Conservation (phyloP, 768 basidiomycete species). For the Pulveroboletus sp. region DNA sequence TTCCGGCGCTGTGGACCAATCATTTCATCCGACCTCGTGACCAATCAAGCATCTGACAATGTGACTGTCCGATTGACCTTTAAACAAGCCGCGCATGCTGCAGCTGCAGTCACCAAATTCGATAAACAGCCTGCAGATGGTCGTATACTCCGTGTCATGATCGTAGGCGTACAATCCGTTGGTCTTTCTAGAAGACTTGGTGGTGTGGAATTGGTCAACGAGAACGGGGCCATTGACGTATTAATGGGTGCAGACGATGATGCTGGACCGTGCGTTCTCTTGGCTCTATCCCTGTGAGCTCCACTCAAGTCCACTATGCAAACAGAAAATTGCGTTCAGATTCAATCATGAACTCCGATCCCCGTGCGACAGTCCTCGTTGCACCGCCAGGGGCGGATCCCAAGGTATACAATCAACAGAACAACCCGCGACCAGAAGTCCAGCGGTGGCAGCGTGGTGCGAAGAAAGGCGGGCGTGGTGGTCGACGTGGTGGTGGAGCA, state of each 20-base stretch:
- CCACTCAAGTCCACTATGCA: neutral
- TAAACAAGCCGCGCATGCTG: constrained; percentile 57
- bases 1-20: constrained; percentile 77
- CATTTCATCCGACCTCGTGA: constrained; percentile 34
- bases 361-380: constrained; percentile 64
- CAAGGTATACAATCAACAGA: constrained; percentile 42
- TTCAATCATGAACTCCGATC: constrained; percentile 51
- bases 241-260: constrained; percentile 48
- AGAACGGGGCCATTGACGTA: constrained; percentile 40
- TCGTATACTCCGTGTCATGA: constrained; percentile 57
- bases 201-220: constrained; percentile 43
- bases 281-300: too few species aligned
- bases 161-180: constrained; percentile 55
- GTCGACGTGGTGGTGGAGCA: constrained; percentile 21
- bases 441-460: constrained; percentile 28
- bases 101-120: constrained; percentile 67
- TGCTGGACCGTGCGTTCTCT: constrained; percentile 47
- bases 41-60: constrained; percentile 25
- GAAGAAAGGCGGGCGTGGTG: constrained; percentile 20
- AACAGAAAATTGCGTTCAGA: constrained; percentile 84
- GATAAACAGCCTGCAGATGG: constrained; percentile 82
- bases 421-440: constrained; percentile 18
- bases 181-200: constrained; percentile 56
- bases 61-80: constrained; percentile 70
- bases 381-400: constrained; percentile 64